Base-by-base conservation (phyloP, 306 rosid species). In the Oemleria cerasiformis region DNA sequence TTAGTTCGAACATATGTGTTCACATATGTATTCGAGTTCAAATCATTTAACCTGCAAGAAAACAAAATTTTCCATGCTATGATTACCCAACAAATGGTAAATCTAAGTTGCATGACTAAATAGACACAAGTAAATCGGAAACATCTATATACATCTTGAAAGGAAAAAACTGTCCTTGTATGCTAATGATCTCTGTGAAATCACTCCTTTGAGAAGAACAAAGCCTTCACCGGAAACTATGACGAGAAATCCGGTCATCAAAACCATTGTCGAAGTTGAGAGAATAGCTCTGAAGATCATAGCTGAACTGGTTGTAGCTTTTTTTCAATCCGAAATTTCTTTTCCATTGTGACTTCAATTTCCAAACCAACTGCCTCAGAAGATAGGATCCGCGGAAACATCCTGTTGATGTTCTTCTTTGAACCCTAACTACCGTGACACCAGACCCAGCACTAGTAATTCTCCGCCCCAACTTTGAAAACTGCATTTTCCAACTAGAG, bases 211-310 rank as follows among this genome's bases (percentile, higher is more conserved):
- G 64, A 59, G 43, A 15, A 10, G 64, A 42, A 14, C 5, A 21
- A 40, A 58, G 68, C 50, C 7, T 61, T 80, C 58, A 79, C 50
- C 55, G 73, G 45, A 63, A 55, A 62, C 77, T 73, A 63, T 38
- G 76, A 65, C 77, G 65, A n/a, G 72, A 78, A 23, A 78, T 76
- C 55, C 44, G 63, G 4, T 64, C 80, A 68, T 80, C 74, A 36
- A 68, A 55, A 7, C 85, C 96, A 64, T 90, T 90, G 79, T 93
- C 98, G 6, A 93, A 93, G 80, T 93, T 93, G 20, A 93, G 93
- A 69, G 81, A 80, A 68, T 93, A 90, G 88, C 97, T 93, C 1
- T 67, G 90, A 72, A 88, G 80, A 84, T 93, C 97, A 77, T 93
- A 93, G 81, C 84, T 87, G 48, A 43, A 93, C 47, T 61, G 78